These are phyloP conservation scores for Lodderomyces elongisporus DNA, from an alignment of 1,139 yeast species.

Conservation along the genomic window DNA sequence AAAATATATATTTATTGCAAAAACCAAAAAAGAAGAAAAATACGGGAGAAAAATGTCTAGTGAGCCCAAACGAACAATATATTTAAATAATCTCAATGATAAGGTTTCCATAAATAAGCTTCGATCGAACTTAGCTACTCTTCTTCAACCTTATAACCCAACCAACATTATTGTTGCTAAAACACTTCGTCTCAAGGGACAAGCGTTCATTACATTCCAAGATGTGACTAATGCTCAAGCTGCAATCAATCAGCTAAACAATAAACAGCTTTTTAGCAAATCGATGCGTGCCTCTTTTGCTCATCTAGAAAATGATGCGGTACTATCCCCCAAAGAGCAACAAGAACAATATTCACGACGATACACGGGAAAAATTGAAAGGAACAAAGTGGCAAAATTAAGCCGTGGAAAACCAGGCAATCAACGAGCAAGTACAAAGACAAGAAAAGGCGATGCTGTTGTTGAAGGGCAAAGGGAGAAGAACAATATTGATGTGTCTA, in stretches of 20 bases:
- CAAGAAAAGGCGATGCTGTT: no score
- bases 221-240: slow-evolving; percentile 36
- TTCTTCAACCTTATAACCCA: slow-evolving; percentile 46
- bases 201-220: slow-evolving; percentile 74
- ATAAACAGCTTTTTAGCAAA: slow-evolving; percentile 47
- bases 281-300: slow-evolving; percentile 46
- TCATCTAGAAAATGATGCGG: slow-evolving; percentile 43
- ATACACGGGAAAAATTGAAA: slow-evolving; percentile 9
- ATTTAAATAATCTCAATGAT: slow-evolving; percentile 70
- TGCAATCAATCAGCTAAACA: slow-evolving; percentile 44
- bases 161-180: slow-evolving; percentile 55
- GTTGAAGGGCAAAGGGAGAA: slow-evolving; percentile 13
- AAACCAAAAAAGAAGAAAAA: no score
- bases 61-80: slow-evolving; percentile 39
- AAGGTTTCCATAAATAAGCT: slow-evolving; percentile 52
- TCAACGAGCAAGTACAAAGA: slow-evolving; percentile 12
- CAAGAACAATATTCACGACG: slow-evolving; percentile 15
- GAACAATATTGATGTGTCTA: slow-evolving; percentile 13
- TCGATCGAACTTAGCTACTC: slow-evolving; percentile 34
- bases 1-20: no score
- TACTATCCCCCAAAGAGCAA: slow-evolving; percentile 10
- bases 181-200: slow-evolving; percentile 68
- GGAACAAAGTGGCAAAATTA: slow-evolving; percentile 8
- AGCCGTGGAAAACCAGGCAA: slow-evolving; percentile 18
- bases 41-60: no score